phyloP scores from a whole-genome alignment of 441 rosid genomes.

The Syzygium malaccense region DNA sequence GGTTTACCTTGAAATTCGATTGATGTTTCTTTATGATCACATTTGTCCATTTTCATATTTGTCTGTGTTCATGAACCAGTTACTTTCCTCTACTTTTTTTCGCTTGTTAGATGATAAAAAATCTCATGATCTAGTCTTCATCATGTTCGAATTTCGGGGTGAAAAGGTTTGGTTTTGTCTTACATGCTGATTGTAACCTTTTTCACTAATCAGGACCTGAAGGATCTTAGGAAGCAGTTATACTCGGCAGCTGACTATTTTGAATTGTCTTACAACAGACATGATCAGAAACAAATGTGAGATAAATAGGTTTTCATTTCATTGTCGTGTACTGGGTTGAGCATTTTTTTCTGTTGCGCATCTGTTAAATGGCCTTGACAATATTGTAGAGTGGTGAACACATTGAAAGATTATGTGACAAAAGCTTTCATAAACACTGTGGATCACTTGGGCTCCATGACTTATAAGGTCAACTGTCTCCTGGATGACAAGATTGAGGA shows the following conservation, averaged over 20 bases:
- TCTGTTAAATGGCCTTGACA: not conserved
- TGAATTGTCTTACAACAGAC: constrained; percentile 51
- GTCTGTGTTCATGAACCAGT: not conserved
- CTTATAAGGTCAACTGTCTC: constrained; percentile 50
- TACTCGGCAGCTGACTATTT: constrained; percentile 88
- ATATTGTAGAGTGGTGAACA: constrained; percentile 45
- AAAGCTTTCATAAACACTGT: constrained; percentile 76
- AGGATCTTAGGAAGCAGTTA: constrained; percentile 60
- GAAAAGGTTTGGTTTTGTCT: not conserved
- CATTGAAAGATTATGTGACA: constrained; percentile 57
- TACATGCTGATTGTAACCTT: not conserved
- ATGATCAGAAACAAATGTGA: constrained; percentile 63
- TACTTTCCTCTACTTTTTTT: not conserved
- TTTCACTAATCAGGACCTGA: constrained; percentile 45
- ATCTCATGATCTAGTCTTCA: not conserved
- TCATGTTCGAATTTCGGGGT: not conserved
- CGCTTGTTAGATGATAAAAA: not conserved
- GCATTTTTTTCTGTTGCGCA: not conserved
- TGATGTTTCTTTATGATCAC: not conserved
- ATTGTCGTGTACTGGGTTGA: not conserved
- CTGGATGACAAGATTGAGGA: constrained; percentile 47
- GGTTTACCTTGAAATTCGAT: not conserved
- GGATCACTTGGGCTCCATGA: constrained; percentile 87
- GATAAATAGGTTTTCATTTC: not conserved
- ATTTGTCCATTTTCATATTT: not conserved